Base-by-base conservation (phyloP, 2,329 filamentous ascomycete species). In the Colletotrichum incanum region DNA sequence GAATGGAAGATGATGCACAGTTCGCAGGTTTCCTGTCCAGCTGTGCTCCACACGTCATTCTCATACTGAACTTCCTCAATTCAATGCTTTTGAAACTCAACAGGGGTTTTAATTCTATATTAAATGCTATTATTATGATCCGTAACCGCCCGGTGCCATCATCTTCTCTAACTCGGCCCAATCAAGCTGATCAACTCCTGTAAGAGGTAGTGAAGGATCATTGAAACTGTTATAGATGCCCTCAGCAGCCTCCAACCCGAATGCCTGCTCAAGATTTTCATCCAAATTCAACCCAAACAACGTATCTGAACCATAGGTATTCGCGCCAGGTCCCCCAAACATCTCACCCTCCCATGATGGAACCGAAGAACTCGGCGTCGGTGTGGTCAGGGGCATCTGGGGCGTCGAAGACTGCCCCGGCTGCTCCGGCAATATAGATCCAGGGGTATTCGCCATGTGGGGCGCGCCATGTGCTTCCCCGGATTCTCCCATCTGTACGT, bases 101-200 rank as follows among this genome's bases (percentile, higher is more conserved):
- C 7, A 8, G 7, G 11, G 1, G 4, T 64, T 31, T 12, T 8
- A 16, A 31, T 41, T 41, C 18, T 20, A 12, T 31, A 39, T 63
- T n/a, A 52, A 28, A 4, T 52, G 16, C 11, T 37, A 11, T 2
- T 20, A 45, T 20, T 37, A 72, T 49, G 70, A 70, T 16, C 70
- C 70, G 11, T 65, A 65, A 2, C 65, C 70, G 6, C 58, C 65
- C 2, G 69, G 65, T 28, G 63, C 68, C 58, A 79, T 79, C 71
- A 79, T 76, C 66, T 78, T 79, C 5, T 76, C 76, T 43, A 79
- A 66, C 56, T 78, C 77, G 1, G 74, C 76, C 78, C 78, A 79
- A 28, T 79, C 78, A 45, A 78, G 61, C 18, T 78, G 75, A 63
- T 79, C 77, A 37, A 79, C 77, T n/a, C 78, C 78, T 1, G 78